Conservation (phyloP, 2,329 filamentous ascomycete species). For the Aaosphaeria arxii region DNA sequence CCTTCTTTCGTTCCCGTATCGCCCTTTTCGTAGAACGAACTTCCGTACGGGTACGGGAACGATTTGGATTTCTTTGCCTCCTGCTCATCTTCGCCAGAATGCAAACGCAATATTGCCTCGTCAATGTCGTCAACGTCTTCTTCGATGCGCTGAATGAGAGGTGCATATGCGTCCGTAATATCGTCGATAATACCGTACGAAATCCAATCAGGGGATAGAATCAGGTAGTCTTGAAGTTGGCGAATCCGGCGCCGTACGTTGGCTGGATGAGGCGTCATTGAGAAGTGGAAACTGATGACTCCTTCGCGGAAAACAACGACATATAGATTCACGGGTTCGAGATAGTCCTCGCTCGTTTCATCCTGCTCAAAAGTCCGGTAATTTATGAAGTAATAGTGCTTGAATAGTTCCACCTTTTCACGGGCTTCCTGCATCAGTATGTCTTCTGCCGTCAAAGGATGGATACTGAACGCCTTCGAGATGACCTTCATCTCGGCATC, state of each 20-base stretch:
- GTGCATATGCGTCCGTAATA: conserved; percentile 94
- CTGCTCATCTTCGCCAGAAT: conserved; percentile 57
- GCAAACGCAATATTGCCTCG: conserved; percentile 80
- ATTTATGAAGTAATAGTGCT: conserved; percentile 98
- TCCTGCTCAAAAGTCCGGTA: conserved; percentile 98
- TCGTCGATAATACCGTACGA: conserved; percentile 98
- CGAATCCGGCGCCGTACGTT: conserved; percentile 93
- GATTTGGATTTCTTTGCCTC: conserved; percentile 25
- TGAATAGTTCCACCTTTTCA: conserved; percentile 96
- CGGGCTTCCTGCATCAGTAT: conserved; percentile 97
- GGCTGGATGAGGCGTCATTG: conserved; percentile 90
- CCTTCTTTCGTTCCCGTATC: conserved; percentile 42
- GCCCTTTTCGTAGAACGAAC: conserved; percentile 26
- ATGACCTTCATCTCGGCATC: conserved; percentile 95
- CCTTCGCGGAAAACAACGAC: conserved; percentile 95
- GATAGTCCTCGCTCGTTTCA: conserved; percentile 78
- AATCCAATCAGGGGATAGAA: conserved; percentile 94
- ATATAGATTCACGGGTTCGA: conserved; percentile 97
- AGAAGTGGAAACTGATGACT: conserved; percentile 94
- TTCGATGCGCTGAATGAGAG: conserved; percentile 88
- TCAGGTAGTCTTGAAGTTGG: conserved; percentile 89
- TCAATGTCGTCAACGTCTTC: conserved; percentile 97
- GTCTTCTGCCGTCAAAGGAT: conserved; percentile 91
- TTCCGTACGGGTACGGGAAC: conserved; percentile 25
- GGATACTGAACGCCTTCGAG: conserved; percentile 89